These are phyloP conservation scores for Avena insularis DNA, from an alignment of 176 grass and related monocot species.

Conservation along the genomic window DNA sequence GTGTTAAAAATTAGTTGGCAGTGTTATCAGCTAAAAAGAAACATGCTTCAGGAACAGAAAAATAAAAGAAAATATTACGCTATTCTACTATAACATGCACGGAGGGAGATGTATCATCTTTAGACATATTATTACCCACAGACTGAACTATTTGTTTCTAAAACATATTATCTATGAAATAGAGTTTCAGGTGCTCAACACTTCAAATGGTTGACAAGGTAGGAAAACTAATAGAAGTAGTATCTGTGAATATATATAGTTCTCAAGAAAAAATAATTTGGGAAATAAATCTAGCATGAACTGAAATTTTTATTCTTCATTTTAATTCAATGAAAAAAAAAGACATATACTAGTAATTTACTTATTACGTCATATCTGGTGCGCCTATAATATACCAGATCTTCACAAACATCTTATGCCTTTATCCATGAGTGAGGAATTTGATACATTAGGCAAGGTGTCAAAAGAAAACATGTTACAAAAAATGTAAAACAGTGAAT, in stretches of 20 bases:
- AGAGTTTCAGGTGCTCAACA: not conserved
- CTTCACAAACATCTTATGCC: not conserved
- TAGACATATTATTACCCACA: not conserved
- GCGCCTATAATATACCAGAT: not conserved
- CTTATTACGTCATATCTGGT: not conserved
- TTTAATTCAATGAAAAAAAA: not conserved
- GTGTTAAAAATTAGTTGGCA: not conserved
- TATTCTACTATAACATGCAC: not conserved
- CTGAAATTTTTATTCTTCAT: not conserved
- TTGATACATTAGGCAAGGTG: constrained; percentile 4
- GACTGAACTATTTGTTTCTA: not conserved
- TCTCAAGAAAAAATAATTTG: not conserved
- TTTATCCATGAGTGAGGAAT: constrained; percentile 1
- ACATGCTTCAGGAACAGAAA: constrained; percentile 9
- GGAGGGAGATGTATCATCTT: not conserved
- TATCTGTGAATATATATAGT: not conserved
- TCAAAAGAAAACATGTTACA: constrained; percentile 1
- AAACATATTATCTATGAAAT: not conserved
- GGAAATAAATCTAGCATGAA: not conserved
- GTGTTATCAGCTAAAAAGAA: not conserved
- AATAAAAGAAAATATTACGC: not conserved
- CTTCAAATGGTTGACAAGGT: not conserved
- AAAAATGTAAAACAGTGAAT: not conserved
- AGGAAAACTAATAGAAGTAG: not conserved
- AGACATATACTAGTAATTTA: not conserved